Percentiles rank a stretch among this genome's conserved stretches.
phyloP scores from a whole-genome alignment of 1,284 basidiomycete species.

The Cutaneotrichosporon cutaneum region DNA sequence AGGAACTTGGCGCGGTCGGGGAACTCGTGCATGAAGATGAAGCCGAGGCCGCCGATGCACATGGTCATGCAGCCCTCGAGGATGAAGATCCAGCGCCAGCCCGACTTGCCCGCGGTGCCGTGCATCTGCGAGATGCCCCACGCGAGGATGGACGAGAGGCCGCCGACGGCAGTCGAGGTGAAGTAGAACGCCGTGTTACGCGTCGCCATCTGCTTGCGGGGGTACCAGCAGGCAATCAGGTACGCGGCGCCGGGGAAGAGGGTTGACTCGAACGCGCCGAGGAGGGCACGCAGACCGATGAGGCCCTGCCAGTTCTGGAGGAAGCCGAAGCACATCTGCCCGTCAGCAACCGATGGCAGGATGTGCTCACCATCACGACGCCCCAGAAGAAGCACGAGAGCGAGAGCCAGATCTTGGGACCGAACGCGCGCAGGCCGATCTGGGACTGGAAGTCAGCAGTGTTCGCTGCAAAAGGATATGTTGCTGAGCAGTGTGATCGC shows the following conservation, averaged over 20 bases:
- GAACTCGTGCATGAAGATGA: slow-evolving; percentile 19
- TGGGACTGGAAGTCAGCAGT: slow-evolving; percentile 26
- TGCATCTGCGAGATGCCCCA: slow-evolving; percentile 20
- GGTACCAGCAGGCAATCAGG: slow-evolving; percentile 29
- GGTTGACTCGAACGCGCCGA: slow-evolving; percentile 33
- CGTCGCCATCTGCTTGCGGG: slow-evolving; percentile 18
- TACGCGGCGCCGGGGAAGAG: slow-evolving; percentile 31
- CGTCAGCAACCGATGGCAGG: background rate
- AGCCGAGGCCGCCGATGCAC: slow-evolving; percentile 13
- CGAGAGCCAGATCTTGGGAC: slow-evolving; percentile 22
- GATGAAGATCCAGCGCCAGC: slow-evolving; percentile 27
- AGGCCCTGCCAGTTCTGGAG: slow-evolving; percentile 37
- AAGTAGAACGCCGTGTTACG: slow-evolving; percentile 26
- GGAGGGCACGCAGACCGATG: slow-evolving; percentile 23
- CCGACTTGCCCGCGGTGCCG: slow-evolving; percentile 8
- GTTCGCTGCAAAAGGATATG: background rate
- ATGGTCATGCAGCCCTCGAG: slow-evolving; percentile 21
- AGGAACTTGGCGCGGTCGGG: slow-evolving; percentile 24
- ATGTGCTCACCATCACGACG: slow-evolving; percentile 25
- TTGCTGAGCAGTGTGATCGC: background rate
- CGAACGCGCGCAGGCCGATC: slow-evolving; percentile 31
- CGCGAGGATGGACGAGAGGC: slow-evolving; percentile 17
- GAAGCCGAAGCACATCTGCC: slow-evolving; percentile 32
- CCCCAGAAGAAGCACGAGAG: slow-evolving; percentile 43
- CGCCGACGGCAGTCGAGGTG: slow-evolving; percentile 19